A percentile compares a stretch with the other conserved stretches of the same genome.
Evolutionary conservation across 805 yeast genomes (phyloP).

Genomic region (Candida verbasci): DNA sequence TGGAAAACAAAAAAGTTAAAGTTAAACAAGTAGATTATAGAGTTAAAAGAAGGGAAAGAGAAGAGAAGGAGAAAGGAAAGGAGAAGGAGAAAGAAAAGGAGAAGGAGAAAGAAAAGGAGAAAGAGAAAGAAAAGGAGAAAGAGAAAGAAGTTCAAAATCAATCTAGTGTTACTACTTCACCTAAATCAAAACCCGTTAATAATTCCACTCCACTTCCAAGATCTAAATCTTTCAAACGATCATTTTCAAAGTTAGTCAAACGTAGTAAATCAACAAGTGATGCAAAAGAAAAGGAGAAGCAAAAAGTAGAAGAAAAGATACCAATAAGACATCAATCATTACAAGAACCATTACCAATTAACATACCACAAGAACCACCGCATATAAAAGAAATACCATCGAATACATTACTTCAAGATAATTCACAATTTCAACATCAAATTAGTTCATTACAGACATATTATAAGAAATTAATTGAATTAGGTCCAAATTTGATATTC

Average conservation of each 20-base stretch:
- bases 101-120: not conserved
- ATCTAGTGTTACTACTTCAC: not conserved
- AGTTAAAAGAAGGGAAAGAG: not conserved
- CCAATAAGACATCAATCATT: conserved; percentile 5
- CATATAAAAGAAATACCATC: not conserved
- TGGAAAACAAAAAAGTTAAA: conserved; percentile 3
- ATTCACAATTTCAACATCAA: conserved; percentile 3
- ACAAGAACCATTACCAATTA: not conserved
- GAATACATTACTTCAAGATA: conserved; percentile 1
- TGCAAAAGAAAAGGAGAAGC: not conserved
- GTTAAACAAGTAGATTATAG: not conserved
- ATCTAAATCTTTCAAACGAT: not conserved
- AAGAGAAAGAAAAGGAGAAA: too few relatives aligned
- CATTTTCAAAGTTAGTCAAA: conserved; percentile 6
- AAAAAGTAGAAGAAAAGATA: not conserved
- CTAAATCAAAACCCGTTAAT: not conserved
- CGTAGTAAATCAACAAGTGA: conserved; percentile 5
- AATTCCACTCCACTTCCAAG: not conserved
- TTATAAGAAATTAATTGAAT: conserved; percentile 3
- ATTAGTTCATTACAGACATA: not conserved
- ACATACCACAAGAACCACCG: not conserved
- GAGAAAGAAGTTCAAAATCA: too few relatives aligned
- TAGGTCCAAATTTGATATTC: conserved; percentile 5
- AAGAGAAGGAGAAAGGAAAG: not conserved
- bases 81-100: not conserved